Evolutionary conservation across 306 rosid species (phyloP).

Genomic region (Quillaja saponaria): DNA sequence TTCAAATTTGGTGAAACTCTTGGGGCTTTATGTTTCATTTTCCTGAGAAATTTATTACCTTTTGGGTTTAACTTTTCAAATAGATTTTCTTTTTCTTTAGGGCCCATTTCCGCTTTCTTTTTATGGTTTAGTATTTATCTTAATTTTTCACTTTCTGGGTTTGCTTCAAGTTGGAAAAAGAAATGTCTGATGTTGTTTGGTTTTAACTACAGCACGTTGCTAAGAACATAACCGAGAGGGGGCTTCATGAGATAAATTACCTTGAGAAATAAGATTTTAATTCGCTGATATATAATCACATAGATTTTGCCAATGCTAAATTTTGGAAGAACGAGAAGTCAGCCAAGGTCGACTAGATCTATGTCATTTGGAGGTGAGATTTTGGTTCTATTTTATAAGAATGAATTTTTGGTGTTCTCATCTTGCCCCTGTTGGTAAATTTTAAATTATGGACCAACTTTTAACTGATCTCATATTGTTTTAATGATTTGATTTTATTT

Average conservation of each 20-base stretch:
- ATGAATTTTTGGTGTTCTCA: neutral
- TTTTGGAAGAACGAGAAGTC: constrained; percentile 65
- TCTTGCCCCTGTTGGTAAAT: neutral
- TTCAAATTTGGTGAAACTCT: constrained; percentile 27
- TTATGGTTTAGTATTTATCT: constrained; percentile 22
- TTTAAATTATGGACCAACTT: constrained; percentile 7
- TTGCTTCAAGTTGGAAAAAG: neutral
- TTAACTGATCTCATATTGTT: constrained; percentile 15
- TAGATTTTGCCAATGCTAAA: constrained; percentile 60
- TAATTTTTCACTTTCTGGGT: constrained; percentile 9
- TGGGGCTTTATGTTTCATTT: constrained; percentile 18
- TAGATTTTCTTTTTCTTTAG: no score
- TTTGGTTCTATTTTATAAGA: constrained; percentile 10
- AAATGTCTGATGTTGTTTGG: constrained; percentile 32
- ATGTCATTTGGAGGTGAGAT: constrained; percentile 81
- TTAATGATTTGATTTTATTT: constrained; percentile 1
- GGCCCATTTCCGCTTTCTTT: constrained; percentile 27
- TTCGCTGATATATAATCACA: constrained; percentile 21
- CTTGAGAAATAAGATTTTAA: constrained; percentile 31
- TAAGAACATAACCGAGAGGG: constrained; percentile 34
- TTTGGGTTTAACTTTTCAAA: constrained; percentile 32
- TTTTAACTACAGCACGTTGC: constrained; percentile 43
- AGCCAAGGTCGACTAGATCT: constrained; percentile 67
- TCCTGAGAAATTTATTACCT: constrained; percentile 13
- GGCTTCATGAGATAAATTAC: constrained; percentile 40